These are phyloP conservation scores for Ruellia speciosa DNA, from an alignment of 305 asterid species.

Conservation along the genomic window DNA sequence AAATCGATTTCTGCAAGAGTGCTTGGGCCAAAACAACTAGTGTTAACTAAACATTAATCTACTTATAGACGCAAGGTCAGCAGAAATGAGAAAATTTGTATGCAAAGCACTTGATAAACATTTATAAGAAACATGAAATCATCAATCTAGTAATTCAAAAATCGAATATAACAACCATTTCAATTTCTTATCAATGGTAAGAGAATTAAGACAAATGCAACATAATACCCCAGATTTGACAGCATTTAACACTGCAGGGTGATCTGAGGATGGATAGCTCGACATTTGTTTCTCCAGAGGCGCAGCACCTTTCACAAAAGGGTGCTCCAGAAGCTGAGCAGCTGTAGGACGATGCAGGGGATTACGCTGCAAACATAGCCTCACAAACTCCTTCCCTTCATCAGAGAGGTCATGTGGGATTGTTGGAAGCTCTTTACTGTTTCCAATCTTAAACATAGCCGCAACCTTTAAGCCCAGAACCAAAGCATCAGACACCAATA, in stretches of 20 bases:
- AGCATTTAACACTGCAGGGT: slow-evolving; percentile 39
- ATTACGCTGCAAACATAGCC: slow-evolving; percentile 77
- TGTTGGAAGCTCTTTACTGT: slow-evolving; percentile 81
- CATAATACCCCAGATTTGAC: slow-evolving; percentile 43
- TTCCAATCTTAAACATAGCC: slow-evolving; percentile 98
- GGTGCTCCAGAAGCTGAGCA: slow-evolving; percentile 70
- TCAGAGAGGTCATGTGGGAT: slow-evolving; percentile 81
- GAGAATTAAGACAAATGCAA: slow-evolving; percentile 18
- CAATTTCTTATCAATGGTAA: slow-evolving; percentile 18
- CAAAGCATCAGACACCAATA: slow-evolving; percentile 20
- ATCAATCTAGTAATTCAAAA: slow-evolving; percentile 4
- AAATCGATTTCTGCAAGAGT: neutral
- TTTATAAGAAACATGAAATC: neutral
- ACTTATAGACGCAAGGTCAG: neutral
- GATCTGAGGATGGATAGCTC: slow-evolving; percentile 41
- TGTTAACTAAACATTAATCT: neutral
- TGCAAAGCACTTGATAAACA: neutral
- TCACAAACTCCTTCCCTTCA: slow-evolving; percentile 85
- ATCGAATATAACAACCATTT: slow-evolving; percentile 4
- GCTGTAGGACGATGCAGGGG: slow-evolving; percentile 83
- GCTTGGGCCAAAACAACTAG: slow-evolving; percentile 6
- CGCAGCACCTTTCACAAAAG: slow-evolving; percentile 64
- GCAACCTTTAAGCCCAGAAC: slow-evolving; percentile 62
- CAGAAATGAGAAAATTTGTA: neutral
- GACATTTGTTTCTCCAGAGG: slow-evolving; percentile 52